These are phyloP conservation scores for Neurospora sp. DNA, from an alignment of 2,329 filamentous ascomycete species.

Conservation along the genomic window DNA sequence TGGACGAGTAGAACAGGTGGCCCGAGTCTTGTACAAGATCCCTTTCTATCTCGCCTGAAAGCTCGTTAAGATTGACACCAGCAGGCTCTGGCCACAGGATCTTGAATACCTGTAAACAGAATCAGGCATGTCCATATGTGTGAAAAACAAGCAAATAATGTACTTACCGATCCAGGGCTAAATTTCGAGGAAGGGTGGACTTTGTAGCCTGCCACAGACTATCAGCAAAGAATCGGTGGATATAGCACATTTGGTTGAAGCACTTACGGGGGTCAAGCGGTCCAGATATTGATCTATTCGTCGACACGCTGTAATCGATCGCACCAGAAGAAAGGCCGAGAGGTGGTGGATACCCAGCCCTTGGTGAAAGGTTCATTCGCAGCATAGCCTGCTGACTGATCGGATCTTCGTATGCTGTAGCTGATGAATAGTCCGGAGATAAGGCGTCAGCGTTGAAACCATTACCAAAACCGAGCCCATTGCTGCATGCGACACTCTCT, in stretches of 20 bases:
- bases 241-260: neutral
- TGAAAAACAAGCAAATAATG: neutral
- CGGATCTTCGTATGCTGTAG: neutral
- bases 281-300: neutral
- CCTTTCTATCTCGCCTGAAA: constrained; percentile 19
- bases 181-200: constrained; percentile 31
- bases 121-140: neutral
- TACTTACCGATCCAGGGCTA: constrained; percentile 30
- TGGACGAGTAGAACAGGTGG: constrained; percentile 36
- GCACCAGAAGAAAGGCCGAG: neutral
- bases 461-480: neutral
- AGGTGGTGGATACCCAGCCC: neutral
- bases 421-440: neutral
- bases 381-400: neutral
- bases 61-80: constrained; percentile 23
- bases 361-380: neutral
- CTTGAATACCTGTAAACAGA: constrained; percentile 38
- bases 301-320: constrained; percentile 1
- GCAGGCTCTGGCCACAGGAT: constrained; percentile 44
- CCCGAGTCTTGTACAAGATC: constrained; percentile 17
- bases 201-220: constrained; percentile 25
- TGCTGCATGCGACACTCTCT: neutral
- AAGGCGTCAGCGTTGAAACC: neutral
- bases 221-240: neutral
- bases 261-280: constrained; percentile 28